Evolutionary conservation across 2,329 filamentous ascomycete species (phyloP).

Genomic region (Aspergillus fijiensis): DNA sequence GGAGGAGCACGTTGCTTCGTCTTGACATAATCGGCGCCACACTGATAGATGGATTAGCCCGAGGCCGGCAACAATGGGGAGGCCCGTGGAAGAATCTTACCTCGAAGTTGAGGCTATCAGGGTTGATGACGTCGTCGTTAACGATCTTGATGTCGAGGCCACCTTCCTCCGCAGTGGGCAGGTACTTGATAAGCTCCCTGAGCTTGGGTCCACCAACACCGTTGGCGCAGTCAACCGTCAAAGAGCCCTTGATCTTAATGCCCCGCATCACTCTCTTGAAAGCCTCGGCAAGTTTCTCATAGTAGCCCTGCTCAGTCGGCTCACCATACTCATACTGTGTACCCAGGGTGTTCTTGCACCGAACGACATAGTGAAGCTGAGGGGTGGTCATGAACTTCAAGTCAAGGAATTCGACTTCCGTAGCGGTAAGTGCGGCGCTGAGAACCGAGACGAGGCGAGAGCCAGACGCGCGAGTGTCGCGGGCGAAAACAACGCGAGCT

Average conservation of each 20-base stretch:
- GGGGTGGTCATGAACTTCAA: constrained; percentile 92
- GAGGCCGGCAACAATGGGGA: neutral
- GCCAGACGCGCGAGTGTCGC: constrained; percentile 91
- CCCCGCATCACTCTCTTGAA: constrained; percentile 81
- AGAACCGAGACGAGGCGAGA: constrained; percentile 78
- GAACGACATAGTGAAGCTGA: constrained; percentile 95
- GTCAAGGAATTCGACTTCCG: constrained; percentile 72
- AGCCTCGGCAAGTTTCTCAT: constrained; percentile 82
- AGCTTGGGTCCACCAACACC: constrained; percentile 94
- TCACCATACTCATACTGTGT: constrained; percentile 85
- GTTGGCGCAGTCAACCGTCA: constrained; percentile 94
- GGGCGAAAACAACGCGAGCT: constrained; percentile 81
- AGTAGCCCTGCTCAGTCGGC: constrained; percentile 88
- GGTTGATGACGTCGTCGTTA: constrained; percentile 90
- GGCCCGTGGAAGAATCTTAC: constrained; percentile 49
- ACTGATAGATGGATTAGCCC: constrained; percentile 51
- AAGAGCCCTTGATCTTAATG: constrained; percentile 67
- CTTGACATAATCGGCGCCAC: constrained; percentile 96
- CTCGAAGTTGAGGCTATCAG: constrained; percentile 84
- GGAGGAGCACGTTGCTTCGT: constrained; percentile 90
- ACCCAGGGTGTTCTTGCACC: constrained; percentile 88
- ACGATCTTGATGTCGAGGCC: constrained; percentile 79
- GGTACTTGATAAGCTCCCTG: constrained; percentile 76
- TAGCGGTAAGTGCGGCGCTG: constrained; percentile 74
- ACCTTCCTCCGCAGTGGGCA: constrained; percentile 66